Evolutionary conservation across 345 rosid species (phyloP), one percentile per base, ranked within the genome.

Genomic region (Citrus reticulata): DNA sequence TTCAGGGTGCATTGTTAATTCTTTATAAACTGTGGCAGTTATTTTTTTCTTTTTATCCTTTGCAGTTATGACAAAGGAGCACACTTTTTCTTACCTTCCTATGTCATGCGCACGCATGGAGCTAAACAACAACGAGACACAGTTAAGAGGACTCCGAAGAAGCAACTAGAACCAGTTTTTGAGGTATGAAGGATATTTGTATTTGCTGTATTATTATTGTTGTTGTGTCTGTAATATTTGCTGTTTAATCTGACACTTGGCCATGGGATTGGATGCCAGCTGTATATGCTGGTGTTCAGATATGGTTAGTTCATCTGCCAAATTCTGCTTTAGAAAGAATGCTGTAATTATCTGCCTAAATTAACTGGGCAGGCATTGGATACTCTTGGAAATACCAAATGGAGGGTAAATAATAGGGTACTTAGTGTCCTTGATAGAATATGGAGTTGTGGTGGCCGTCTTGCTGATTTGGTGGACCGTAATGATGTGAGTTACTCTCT

Each of bases 61-160:
- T 78, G 81, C 88, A 96, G 99, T 55, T 93, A 91, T 74, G 98
- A 96, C 78, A 96, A 87, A 88, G 99, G 99, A 77, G 99, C 91
- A 58, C 88, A 94, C 84, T 82, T 94, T 37, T 93, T 91, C 83
- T 83, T 96, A 77, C 91, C 95, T 65, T 96, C 98, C 49, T 88
- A 88, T 81, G 85, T 94, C 75, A 96, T 96, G 99, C 88, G 98
- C 42, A 94, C 87, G 6, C 99, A 91, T 86, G 99, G 99, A 80
- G 87, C 89, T 75, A 94, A 79, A 73, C 93, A 88, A 81, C 99
- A 96, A 80, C 88, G 98, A 68, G 92, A 92, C 70, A 93, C 95
- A 22, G 81, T 94, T 70, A 91, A 82, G 86, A 85, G 84, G 68
- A 79, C 93, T 49, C 90, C 97, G 49, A 83, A 77, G 83, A 80